These are phyloP conservation scores for Populus pruinosa DNA, from an alignment of 345 rosid species.

Conservation along the genomic window DNA sequence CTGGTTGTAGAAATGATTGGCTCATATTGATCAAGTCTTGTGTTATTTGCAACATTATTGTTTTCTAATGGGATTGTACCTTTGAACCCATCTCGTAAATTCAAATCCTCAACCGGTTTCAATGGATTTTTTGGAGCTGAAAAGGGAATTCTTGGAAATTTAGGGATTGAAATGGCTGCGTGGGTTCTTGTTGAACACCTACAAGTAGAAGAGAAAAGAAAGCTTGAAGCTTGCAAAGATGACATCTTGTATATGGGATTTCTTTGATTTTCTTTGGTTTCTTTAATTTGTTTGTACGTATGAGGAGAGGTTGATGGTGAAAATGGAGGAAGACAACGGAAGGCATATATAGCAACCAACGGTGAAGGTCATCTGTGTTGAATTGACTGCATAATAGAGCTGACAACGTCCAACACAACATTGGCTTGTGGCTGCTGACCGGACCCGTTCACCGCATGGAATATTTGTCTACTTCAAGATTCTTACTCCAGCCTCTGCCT, in stretches of 20 bases:
- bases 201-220: conserved; percentile 26
- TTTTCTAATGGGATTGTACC: conserved; percentile 3
- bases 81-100: conserved; percentile 2
- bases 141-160: conserved; percentile 31
- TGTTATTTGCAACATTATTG: neutral
- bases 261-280: neutral
- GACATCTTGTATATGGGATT: conserved; percentile 27
- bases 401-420: neutral
- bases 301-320: neutral
- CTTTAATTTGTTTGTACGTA: neutral
- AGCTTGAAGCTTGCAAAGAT: conserved; percentile 39
- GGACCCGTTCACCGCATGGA: neutral
- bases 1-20: neutral
- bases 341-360: neutral
- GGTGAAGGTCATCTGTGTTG: neutral
- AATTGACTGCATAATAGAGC: neutral
- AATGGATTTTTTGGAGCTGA: conserved; percentile 21
- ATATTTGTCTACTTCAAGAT: neutral
- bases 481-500: neutral
- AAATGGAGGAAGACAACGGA: neutral
- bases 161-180: conserved; percentile 45
- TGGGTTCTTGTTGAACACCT: conserved; percentile 8
- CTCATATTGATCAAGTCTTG: neutral
- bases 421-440: neutral
- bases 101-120: conserved; percentile 1